Evolutionary conservation across 1,284 basidiomycete genomes (phyloP).

Genomic region (Ustilago crameri): DNA sequence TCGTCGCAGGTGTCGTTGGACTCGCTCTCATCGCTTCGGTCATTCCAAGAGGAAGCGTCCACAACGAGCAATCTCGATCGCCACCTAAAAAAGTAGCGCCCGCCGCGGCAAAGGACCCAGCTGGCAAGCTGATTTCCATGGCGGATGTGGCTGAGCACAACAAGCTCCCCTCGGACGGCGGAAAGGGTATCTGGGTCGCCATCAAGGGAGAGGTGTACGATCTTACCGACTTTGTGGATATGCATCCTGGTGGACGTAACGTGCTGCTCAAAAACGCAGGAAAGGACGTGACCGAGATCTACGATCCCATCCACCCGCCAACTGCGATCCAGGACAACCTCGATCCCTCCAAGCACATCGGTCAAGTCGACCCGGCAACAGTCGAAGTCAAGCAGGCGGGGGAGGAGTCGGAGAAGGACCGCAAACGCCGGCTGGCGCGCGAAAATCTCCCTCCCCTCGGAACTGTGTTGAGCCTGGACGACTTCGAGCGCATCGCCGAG

Average conservation of each 20-base stretch:
- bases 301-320: slow-evolving; percentile 65
- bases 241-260: slow-evolving; percentile 82
- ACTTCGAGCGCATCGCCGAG: slow-evolving; percentile 76
- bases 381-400: slow-evolving; percentile 43
- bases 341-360: slow-evolving; percentile 52
- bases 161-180: slow-evolving; percentile 45
- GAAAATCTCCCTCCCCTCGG: slow-evolving; percentile 74
- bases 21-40: slow-evolving; percentile 32
- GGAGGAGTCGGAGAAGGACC: slow-evolving; percentile 42
- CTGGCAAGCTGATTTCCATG: slow-evolving; percentile 50
- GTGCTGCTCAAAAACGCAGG: slow-evolving; percentile 84
- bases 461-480: slow-evolving; percentile 85
- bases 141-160: slow-evolving; percentile 58
- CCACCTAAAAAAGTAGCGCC: slow-evolving; percentile 28
- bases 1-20: slow-evolving; percentile 33
- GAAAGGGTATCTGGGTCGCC: slow-evolving; percentile 58
- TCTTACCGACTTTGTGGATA: slow-evolving; percentile 81
- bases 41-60: slow-evolving; percentile 13
- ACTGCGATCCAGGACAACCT: slow-evolving; percentile 63
- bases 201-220: slow-evolving; percentile 67
- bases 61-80: slow-evolving; percentile 25
- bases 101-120: slow-evolving; percentile 30
- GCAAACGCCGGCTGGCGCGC: slow-evolving; percentile 34
- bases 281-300: slow-evolving; percentile 73
- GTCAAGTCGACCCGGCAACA: slow-evolving; percentile 55